Evolutionary conservation across 768 basidiomycete genomes (phyloP), one percentile per base, ranked within the genome.

Genomic region (Russula vinacea): DNA sequence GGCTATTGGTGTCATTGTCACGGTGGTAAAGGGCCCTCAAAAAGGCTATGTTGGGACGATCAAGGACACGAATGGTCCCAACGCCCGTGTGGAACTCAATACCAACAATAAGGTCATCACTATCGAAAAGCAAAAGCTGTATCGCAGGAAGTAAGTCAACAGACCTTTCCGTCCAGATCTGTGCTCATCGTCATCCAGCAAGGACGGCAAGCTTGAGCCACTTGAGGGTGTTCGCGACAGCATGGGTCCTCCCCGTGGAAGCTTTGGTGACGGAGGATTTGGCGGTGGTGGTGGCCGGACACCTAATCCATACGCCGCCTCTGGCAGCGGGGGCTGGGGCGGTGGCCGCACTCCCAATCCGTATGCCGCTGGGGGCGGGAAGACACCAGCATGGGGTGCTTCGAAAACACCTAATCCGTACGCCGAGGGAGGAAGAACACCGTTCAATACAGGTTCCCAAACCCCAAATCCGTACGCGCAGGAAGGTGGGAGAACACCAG

Each of bases 41-140:
- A 99, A 99, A 75, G 92, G 94, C 16, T 89, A 95, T 70, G 80
- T 88, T 51, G 97, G 97, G 8, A 85, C 87, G 5, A 90, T 98
- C 79, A 98, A 95, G 76, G 97, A 98, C 72, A 91, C 94, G 33
- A 96, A 94, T 63, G 96, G 94, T 5, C 80, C 81, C 44, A 79
- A 86, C 62, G 92, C 89, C 1, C 84, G 97, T 47, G 94, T 99
- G 16, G 97, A 98, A 74, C 78, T 99, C n/a, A 79, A 83, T 65
- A 87, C 93, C 16, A 89, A 88, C 44, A 95, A 94, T 75, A 94
- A 92, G 75, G 80, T 94, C 24, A 86, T 99, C 62, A 88, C 87
- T 44, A 86, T 98, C 62, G 89, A 90, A 54, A 92, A 94, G 71
- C 81, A 83, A 51, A 92, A 90, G 71, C 75, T 96, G 22, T 81